Base-by-base conservation (phyloP, 2,329 filamentous ascomycete genomes). In the Tolypocladium guangdongense region DNA sequence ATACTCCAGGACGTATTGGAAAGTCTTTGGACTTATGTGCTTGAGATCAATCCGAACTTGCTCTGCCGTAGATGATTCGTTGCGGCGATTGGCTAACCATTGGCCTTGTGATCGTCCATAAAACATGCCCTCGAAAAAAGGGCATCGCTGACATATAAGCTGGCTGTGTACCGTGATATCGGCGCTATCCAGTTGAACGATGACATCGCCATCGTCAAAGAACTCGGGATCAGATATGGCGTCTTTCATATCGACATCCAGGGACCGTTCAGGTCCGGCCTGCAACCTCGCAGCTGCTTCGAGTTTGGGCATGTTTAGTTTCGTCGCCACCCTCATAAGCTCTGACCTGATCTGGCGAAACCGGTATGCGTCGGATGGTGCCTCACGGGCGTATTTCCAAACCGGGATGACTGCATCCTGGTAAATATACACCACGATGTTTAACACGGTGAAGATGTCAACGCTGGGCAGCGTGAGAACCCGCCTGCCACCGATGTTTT, bases 101-200 rank as follows among this genome's bases (percentile, higher is more conserved):
- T 81, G 81, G 0, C 93, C 93, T 41, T 80, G 79, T 8, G 93
- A 89, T 45, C 90, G 84, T n/a, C 93, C 93, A 60, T 88, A 78
- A 68, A 96, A 97, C 45, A 99, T 76, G 1, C 87, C 88, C 57
- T 92, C 77, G 59, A 99, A 99, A 76, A 96, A 99, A 0, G 90
- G 90, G 61, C 91, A 96, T 59, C 93, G 78, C 62, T 86, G 84
- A 59, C 90, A 91, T 37, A 96, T 68, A 4, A 97, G 69, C 5
- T 84, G 77, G 58, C 89, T 92, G 63, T 99, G 93, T 1, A 87
- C 84, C 16, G 75, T 73, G 36, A 90, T 71, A 32, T 84, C 84
- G n/a, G 81, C 80, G 24, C 84, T 87, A 55, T 88, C 82, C 12
- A 97, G 76, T 59, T 96, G 84, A 20, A 97, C 73, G 7, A 92